Conservation (phyloP, 1,284 basidiomycete genomes). For the Naganishia albida region DNA sequence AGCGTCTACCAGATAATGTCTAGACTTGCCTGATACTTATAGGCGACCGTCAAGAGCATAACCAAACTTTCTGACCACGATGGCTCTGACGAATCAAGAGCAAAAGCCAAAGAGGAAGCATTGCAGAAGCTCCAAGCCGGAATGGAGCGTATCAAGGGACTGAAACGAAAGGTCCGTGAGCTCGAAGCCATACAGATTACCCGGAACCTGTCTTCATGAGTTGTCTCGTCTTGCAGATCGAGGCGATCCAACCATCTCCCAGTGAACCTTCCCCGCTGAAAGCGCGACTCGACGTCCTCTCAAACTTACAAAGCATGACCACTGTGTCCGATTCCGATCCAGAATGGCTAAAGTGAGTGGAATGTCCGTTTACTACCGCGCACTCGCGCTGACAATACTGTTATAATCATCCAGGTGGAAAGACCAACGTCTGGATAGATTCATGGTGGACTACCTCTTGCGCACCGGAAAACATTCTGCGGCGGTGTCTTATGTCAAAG, state of each 20-base stretch:
- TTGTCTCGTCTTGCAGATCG: conserved; percentile 36
- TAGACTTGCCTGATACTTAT: neutral
- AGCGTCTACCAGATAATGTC: neutral
- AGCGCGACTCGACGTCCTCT: conserved; percentile 38
- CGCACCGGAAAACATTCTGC: conserved; percentile 55
- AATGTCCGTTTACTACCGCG: neutral
- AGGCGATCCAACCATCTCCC: conserved; percentile 46
- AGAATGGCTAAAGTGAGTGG: conserved; percentile 29
- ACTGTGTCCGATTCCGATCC: conserved; percentile 25
- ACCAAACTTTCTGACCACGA: conserved; percentile 19
- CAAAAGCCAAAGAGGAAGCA: conserved; percentile 32
- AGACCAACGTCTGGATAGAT: conserved; percentile 77
- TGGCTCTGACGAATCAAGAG: conserved; percentile 37
- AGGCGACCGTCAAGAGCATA: conserved; percentile 15
- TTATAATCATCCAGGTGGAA: conserved; percentile 61
- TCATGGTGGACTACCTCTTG: conserved; percentile 89
- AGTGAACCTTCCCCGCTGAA: conserved; percentile 11
- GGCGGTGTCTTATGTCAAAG: conserved; percentile 44
- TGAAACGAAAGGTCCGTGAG: conserved; percentile 53
- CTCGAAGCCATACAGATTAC: neutral
- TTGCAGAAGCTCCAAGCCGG: conserved; percentile 43
- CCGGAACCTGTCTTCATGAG: neutral
- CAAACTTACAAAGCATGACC: conserved; percentile 29
- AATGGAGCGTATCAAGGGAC: conserved; percentile 45
- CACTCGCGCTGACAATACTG: neutral